Conservation (phyloP, 345 rosid genomes). For the Adansonia digitata region DNA sequence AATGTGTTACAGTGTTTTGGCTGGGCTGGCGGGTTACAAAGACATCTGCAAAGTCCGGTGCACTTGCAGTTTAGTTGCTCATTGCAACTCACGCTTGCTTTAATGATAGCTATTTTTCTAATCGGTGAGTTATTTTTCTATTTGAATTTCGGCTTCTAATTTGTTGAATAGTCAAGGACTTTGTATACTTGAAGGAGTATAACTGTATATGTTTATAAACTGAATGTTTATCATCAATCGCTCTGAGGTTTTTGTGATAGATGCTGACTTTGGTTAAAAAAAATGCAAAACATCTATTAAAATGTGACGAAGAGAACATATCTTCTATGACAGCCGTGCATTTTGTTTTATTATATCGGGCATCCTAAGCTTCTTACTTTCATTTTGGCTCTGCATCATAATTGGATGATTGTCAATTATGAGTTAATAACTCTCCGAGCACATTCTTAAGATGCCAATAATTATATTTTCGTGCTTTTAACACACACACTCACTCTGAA, state of each 20-base stretch:
- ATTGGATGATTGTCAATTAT: no score
- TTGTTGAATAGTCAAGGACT: not conserved
- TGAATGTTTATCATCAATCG: not conserved
- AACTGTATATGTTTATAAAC: not conserved
- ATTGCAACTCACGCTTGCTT: slow-evolving; percentile 51
- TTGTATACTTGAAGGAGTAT: not conserved
- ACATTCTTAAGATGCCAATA: no score
- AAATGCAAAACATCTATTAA: no score
- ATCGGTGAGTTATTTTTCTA: slow-evolving; percentile 35
- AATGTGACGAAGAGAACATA: no score
- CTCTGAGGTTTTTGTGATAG: not conserved
- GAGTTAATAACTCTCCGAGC: no score
- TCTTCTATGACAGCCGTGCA: no score
- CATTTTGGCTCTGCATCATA: no score
- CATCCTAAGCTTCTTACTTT: no score
- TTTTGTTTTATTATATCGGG: no score
- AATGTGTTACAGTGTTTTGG: slow-evolving; percentile 40
- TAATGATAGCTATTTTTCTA: slow-evolving; percentile 57
- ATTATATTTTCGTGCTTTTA: no score
- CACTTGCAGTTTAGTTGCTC: slow-evolving; percentile 46
- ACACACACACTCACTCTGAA: no score
- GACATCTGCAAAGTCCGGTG: slow-evolving; percentile 41
- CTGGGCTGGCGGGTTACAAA: slow-evolving; percentile 37
- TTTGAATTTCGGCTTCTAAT: not conserved
- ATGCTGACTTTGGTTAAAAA: not conserved